phyloP scores from a whole-genome alignment of 1,139 yeast genomes.

The Suhomyces ambrosiae region DNA sequence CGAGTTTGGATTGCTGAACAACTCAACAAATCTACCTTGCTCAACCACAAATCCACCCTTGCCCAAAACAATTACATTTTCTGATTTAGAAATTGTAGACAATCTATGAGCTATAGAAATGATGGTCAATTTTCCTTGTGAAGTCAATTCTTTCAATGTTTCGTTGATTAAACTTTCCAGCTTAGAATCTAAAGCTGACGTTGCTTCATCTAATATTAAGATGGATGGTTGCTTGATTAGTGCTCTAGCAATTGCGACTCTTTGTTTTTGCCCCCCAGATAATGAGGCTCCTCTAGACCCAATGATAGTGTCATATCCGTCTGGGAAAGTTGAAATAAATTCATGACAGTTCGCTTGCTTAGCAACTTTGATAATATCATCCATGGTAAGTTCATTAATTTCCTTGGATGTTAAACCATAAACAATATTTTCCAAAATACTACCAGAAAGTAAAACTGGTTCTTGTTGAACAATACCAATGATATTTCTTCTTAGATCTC shows the following conservation, averaged over 20 bases:
- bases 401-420: conserved; percentile 69
- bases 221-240: conserved; percentile 64
- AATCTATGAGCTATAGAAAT: conserved; percentile 91
- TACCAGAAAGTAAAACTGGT: conserved; percentile 78
- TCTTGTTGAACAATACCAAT: conserved; percentile 91
- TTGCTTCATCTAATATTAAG: conserved; percentile 73
- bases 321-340: conserved; percentile 52
- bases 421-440: conserved; percentile 75
- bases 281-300: conserved; percentile 61
- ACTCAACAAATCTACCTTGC: conserved; percentile 44
- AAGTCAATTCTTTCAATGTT: conserved; percentile 54
- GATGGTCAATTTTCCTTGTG: conserved; percentile 71
- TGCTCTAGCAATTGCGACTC: conserved; percentile 87
- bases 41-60: conserved; percentile 47
- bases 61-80: conserved; percentile 58
- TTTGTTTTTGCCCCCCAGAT: conserved; percentile 88
- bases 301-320: conserved; percentile 54
- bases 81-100: conserved; percentile 66
- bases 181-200: conserved; percentile 76
- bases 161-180: conserved; percentile 70
- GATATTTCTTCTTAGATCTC: conserved; percentile 65
- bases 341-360: conserved; percentile 60
- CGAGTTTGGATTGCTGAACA: conserved; percentile 45
- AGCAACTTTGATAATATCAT: conserved; percentile 44
- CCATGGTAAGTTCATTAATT: conserved; percentile 41